These are phyloP conservation scores for Striga hermonthica DNA, from an alignment of 305 asterid species.

Conservation along the genomic window DNA sequence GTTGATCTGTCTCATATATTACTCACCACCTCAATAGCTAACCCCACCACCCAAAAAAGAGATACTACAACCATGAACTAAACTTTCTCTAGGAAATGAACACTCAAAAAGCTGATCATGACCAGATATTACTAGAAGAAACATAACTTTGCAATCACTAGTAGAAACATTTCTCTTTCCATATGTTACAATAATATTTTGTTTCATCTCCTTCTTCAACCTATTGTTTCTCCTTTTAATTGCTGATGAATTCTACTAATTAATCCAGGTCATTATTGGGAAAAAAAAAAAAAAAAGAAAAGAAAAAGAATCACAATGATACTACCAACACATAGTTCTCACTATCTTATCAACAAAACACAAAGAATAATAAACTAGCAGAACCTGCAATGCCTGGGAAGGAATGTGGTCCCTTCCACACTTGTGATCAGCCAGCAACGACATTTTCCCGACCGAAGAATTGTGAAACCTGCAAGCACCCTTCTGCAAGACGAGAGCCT, in stretches of 20 bases:
- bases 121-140: not conserved
- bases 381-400: conserved; percentile 76
- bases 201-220: not conserved
- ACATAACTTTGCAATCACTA: not conserved
- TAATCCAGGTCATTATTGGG: not conserved
- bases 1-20: not conserved
- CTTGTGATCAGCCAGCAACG: conserved; percentile 74
- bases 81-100: not conserved
- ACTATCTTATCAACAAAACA: not conserved
- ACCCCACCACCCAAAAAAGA: not conserved
- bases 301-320: not conserved
- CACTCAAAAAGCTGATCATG: not conserved
- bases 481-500: conserved; percentile 82
- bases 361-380: conserved; percentile 23
- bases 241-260: not conserved
- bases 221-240: not conserved
- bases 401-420: conserved; percentile 84
- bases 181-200: not conserved
- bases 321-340: not conserved
- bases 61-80: not conserved
- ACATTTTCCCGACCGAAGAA: conserved; percentile 60
- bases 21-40: no score
- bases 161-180: not conserved
- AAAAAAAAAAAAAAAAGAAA: not conserved
- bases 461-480: conserved; percentile 84